Conservation (phyloP, 441 rosid species). For the Manihot esculenta region DNA sequence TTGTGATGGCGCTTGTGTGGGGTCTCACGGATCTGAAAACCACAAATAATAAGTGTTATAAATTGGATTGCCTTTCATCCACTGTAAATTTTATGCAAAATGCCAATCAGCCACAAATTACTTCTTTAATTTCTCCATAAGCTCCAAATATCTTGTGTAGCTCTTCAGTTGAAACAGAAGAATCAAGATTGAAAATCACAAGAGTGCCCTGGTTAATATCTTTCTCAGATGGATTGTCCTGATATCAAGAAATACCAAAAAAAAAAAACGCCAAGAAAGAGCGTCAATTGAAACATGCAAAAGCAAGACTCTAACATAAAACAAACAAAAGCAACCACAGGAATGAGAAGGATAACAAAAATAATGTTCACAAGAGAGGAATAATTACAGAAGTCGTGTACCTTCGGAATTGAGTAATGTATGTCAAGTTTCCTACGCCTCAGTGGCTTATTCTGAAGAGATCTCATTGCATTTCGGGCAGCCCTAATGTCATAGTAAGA, state of each 20-base stretch:
- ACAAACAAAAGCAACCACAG: not conserved
- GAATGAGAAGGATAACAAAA: not conserved
- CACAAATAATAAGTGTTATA: constrained; percentile 18
- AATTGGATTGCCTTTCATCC: not conserved
- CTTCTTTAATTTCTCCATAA: constrained; percentile 65
- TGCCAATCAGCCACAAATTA: constrained; percentile 22
- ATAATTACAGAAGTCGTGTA: constrained; percentile 13
- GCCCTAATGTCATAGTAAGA: constrained; percentile 65
- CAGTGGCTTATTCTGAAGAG: constrained; percentile 48
- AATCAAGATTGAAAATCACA: constrained; percentile 48
- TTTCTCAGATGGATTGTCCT: constrained; percentile 55
- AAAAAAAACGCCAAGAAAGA: constrained; percentile 16
- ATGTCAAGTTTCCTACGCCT: constrained; percentile 53
- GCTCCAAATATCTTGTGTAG: constrained; percentile 54
- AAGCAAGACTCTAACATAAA: constrained; percentile 5
- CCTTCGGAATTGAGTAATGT: constrained; percentile 64
- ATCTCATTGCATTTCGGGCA: constrained; percentile 52
- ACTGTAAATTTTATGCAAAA: constrained; percentile 16
- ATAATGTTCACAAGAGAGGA: not conserved
- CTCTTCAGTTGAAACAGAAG: constrained; percentile 56
- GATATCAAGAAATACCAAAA: constrained; percentile 20
- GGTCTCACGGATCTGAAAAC: constrained; percentile 50
- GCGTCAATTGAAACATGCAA: constrained; percentile 13
- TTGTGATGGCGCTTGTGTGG: constrained; percentile 44
- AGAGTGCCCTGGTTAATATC: constrained; percentile 57